Conservation (phyloP, 108 stramenopile species). For the Skeletonema tropicum region DNA sequence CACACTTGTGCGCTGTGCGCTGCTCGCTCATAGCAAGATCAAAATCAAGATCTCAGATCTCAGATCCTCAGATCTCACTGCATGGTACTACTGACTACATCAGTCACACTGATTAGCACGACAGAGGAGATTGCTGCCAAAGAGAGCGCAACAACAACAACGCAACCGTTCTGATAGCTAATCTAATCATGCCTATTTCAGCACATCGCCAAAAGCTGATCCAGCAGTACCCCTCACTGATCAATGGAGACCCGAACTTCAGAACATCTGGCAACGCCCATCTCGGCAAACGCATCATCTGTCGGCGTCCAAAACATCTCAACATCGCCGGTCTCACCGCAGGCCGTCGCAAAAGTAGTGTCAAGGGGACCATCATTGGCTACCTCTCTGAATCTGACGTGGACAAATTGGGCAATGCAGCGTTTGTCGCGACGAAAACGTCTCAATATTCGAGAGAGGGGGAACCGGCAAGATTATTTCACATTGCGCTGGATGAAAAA, state of each 20-base stretch:
- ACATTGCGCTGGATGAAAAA: slow-evolving; percentile 20
- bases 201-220: not conserved
- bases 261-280: not conserved
- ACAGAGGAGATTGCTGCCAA: too few species aligned
- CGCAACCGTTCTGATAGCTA: too few species aligned
- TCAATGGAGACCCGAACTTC: not conserved
- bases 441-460: not conserved
- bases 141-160: not conserved
- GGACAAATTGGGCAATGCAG: slow-evolving; percentile 18
- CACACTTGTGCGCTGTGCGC: too few species aligned
- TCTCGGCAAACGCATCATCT: not conserved
- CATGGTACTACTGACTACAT: too few species aligned
- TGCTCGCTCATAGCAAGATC: too few species aligned
- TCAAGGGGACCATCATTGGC: slow-evolving; percentile 21
- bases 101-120: too few species aligned
- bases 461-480: slow-evolving; percentile 17
- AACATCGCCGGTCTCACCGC: not conserved
- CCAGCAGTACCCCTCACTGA: not conserved
- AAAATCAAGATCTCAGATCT: too few species aligned
- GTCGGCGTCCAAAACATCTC: not conserved
- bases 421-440: slow-evolving; percentile 13
- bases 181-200: not conserved
- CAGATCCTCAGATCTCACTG: too few species aligned
- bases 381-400: slow-evolving; percentile 25
- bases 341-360: not conserved